Conservation (phyloP, 495 filamentous ascomycete species). For the Usnea hakonensis region DNA sequence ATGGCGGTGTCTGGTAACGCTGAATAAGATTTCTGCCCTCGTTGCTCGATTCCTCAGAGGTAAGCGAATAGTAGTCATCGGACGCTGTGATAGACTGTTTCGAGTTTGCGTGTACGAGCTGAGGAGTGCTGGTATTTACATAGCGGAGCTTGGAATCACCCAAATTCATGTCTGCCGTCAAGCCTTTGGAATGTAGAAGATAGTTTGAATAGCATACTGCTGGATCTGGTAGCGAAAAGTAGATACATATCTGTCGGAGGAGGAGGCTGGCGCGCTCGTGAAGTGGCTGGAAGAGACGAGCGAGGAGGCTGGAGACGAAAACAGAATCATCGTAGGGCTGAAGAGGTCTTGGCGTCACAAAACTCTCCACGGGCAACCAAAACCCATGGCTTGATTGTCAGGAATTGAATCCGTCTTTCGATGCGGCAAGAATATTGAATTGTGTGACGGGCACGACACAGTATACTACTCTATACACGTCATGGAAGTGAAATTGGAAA, state of each 20-base stretch:
- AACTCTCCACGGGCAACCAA: too few relatives aligned
- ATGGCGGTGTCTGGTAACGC: constrained; percentile 45
- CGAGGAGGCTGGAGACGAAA: constrained; percentile 9
- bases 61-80: constrained; percentile 58
- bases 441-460: neutral
- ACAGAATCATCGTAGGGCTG: constrained; percentile 4
- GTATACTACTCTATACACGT: neutral
- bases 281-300: constrained; percentile 8
- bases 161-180: constrained; percentile 32
- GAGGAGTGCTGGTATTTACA: constrained; percentile 43
- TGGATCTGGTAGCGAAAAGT: neutral
- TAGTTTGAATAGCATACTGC: constrained; percentile 11
- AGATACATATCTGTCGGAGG: constrained; percentile 7
- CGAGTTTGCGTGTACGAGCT: constrained; percentile 46
- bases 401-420: too few relatives aligned
- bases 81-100: constrained; percentile 57
- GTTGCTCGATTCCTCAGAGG: constrained; percentile 39
- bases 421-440: neutral
- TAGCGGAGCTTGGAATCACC: constrained; percentile 31
- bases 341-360: neutral
- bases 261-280: constrained; percentile 15
- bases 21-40: constrained; percentile 42
- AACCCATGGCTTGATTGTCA: too few relatives aligned
- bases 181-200: constrained; percentile 15
- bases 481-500: neutral